phyloP scores from a whole-genome alignment of 2,329 filamentous ascomycete genomes.

The Thyridium curvatum region DNA sequence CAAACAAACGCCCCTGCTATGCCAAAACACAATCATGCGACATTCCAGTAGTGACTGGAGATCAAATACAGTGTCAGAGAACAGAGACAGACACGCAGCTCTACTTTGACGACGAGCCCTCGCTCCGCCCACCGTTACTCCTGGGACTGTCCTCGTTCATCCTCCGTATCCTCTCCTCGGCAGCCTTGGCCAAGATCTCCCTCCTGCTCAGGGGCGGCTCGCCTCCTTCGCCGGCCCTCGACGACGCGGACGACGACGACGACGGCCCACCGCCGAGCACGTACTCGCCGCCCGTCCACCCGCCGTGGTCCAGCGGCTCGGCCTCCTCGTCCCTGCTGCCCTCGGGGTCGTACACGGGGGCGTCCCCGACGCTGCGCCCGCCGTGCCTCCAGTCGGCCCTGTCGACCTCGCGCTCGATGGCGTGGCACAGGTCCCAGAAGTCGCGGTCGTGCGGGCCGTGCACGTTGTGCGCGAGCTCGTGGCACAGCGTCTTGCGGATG shows the following conservation, averaged over 20 bases:
- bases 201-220: constrained; percentile 51
- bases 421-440: constrained; percentile 85
- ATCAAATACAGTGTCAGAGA: too few species aligned
- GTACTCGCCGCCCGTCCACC: constrained; percentile 75
- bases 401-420: constrained; percentile 84
- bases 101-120: neutral
- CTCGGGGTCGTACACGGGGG: constrained; percentile 51
- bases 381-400: constrained; percentile 70
- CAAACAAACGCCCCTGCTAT: too few species aligned
- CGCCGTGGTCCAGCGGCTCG: constrained; percentile 60
- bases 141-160: constrained; percentile 14
- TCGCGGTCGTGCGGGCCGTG: constrained; percentile 74
- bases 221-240: constrained; percentile 12
- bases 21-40: too few species aligned
- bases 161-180: constrained; percentile 59
- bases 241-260: constrained; percentile 34
- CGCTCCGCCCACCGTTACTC: constrained; percentile 9
- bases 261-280: constrained; percentile 52
- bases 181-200: constrained; percentile 69
- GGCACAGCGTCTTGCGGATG: constrained; percentile 86
- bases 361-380: constrained; percentile 60
- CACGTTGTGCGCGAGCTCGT: constrained; percentile 92
- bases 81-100: too few species aligned
- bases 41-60: too few species aligned
- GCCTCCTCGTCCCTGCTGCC: constrained; percentile 40